A percentile compares a stretch with the other conserved stretches of the same genome.
phyloP scores from a whole-genome alignment of 1,284 basidiomycete species.

The Coniferiporia weirii region DNA sequence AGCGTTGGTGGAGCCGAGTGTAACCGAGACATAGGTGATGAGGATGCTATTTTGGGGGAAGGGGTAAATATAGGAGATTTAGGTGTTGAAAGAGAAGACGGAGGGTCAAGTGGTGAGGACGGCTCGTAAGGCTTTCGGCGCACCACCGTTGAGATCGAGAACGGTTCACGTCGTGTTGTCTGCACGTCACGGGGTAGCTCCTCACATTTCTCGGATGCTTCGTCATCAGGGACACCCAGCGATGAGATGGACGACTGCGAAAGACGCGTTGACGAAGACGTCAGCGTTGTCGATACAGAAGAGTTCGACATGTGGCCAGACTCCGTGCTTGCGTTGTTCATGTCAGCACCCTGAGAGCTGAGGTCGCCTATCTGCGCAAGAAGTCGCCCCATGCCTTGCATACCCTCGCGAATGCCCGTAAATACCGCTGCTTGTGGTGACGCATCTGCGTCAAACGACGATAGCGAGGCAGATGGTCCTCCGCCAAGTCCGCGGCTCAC shows the following conservation, averaged over 20 bases:
- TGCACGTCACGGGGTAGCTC: neutral
- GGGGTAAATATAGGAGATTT: neutral
- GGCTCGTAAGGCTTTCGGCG: slow-evolving; percentile 11
- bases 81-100: slow-evolving; percentile 2
- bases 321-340: slow-evolving; percentile 17
- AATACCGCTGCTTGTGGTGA: slow-evolving; percentile 34
- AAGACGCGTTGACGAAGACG: slow-evolving; percentile 28
- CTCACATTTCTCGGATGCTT: neutral
- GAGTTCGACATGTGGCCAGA: slow-evolving; percentile 24
- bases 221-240: slow-evolving; percentile 17
- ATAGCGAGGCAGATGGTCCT: slow-evolving; percentile 10
- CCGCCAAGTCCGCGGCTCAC: slow-evolving; percentile 55
- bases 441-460: slow-evolving; percentile 2
- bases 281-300: slow-evolving; percentile 26
- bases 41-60: neutral
- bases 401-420: slow-evolving; percentile 61
- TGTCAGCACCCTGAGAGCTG: slow-evolving; percentile 16
- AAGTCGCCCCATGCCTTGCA: slow-evolving; percentile 50
- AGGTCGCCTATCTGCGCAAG: slow-evolving; percentile 39
- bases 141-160: slow-evolving; percentile 4
- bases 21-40: neutral
- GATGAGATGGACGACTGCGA: slow-evolving; percentile 37
- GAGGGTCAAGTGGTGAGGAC: neutral
- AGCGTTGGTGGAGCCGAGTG: neutral
- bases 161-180: neutral